Percentiles rank a stretch among this genome's conserved stretches.
These are phyloP conservation scores for Zygosaccharomyces gambellarensis DNA, from an alignment of 805 yeast genomes.

Conservation along the genomic window DNA sequence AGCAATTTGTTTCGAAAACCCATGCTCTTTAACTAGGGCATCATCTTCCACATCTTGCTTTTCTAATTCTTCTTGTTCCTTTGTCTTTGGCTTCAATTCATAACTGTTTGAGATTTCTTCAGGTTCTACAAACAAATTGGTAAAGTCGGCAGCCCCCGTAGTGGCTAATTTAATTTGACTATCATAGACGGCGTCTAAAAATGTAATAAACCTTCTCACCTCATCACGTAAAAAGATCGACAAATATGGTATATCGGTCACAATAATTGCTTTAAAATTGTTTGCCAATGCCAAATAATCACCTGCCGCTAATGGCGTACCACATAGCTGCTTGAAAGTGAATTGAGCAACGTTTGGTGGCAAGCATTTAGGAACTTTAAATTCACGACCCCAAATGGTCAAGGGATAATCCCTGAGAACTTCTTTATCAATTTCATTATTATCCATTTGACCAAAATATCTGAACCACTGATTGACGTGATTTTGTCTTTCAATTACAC, in stretches of 20 bases:
- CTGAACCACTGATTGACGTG: conserved; percentile 77
- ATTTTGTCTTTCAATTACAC: conserved; percentile 45
- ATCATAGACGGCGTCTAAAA: conserved; percentile 93
- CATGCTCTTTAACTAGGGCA: conserved; percentile 67
- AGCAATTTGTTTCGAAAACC: conserved; percentile 68
- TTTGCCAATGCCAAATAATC: conserved; percentile 84
- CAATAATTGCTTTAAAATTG: conserved; percentile 69
- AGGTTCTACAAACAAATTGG: conserved; percentile 80
- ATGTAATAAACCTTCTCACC: conserved; percentile 88
- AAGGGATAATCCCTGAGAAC: conserved; percentile 31
- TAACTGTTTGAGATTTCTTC: conserved; percentile 44
- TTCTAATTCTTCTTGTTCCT: conserved; percentile 29
- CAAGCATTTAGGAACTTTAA: conserved; percentile 68
- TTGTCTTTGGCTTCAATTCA: conserved; percentile 27
- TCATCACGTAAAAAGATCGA: conserved; percentile 74
- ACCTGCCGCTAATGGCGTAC: conserved; percentile 84
- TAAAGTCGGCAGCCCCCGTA: conserved; percentile 81
- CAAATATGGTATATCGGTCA: conserved; percentile 88
- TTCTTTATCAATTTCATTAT: conserved; percentile 20
- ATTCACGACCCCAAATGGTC: conserved; percentile 83
- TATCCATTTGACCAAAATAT: conserved; percentile 64
- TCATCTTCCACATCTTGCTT: conserved; percentile 40
- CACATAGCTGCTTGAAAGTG: conserved; percentile 82
- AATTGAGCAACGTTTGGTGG: conserved; percentile 86
- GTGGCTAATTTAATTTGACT: conserved; percentile 83